Conservation (phyloP, 768 basidiomycete species). For the Macrolepiota albuminosa region DNA sequence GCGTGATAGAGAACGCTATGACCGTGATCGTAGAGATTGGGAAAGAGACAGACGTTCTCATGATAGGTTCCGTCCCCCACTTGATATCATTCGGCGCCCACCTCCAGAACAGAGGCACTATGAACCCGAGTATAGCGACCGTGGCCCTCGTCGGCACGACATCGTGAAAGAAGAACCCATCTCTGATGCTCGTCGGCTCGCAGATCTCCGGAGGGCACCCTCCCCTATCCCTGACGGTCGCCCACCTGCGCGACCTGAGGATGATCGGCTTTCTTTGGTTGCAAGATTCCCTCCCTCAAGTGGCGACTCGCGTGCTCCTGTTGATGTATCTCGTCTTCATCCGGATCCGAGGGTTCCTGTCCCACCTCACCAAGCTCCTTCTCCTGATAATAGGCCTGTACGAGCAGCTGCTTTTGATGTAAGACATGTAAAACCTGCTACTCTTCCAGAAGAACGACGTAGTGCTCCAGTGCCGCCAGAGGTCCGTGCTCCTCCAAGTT, state of each 20-base stretch:
- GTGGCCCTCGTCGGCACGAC: conserved; percentile 21
- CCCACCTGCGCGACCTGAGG: conserved; percentile 11
- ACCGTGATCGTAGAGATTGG: conserved; percentile 23
- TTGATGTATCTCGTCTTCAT: conserved; percentile 23
- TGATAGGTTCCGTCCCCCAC: conserved; percentile 18
- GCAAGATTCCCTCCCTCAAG: conserved; percentile 13
- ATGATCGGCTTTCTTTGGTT: conserved; percentile 13
- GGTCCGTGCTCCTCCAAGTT: conserved; percentile 10
- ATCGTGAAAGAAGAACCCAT: conserved; percentile 18
- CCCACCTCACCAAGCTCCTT: conserved; percentile 17
- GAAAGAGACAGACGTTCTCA: conserved; percentile 33
- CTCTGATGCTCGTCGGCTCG: conserved; percentile 23
- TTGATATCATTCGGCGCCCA: conserved; percentile 32
- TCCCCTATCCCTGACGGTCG: conserved; percentile 14
- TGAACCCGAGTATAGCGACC: conserved; percentile 34
- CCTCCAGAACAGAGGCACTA: conserved; percentile 45
- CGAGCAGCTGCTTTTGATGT: conserved; percentile 24
- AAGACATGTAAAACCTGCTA: conserved; percentile 24
- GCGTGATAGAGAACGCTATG: conserved; percentile 34
- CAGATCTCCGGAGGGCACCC: conserved; percentile 27
- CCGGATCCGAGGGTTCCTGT: conserved; percentile 23
- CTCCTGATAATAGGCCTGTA: conserved; percentile 20
- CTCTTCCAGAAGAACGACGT: conserved; percentile 25
- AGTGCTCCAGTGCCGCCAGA: conserved; percentile 4
- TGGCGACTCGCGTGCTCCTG: conserved; percentile 19